Conservation (phyloP, 2,329 filamentous ascomycete species). For the Pezicula carpinea region DNA sequence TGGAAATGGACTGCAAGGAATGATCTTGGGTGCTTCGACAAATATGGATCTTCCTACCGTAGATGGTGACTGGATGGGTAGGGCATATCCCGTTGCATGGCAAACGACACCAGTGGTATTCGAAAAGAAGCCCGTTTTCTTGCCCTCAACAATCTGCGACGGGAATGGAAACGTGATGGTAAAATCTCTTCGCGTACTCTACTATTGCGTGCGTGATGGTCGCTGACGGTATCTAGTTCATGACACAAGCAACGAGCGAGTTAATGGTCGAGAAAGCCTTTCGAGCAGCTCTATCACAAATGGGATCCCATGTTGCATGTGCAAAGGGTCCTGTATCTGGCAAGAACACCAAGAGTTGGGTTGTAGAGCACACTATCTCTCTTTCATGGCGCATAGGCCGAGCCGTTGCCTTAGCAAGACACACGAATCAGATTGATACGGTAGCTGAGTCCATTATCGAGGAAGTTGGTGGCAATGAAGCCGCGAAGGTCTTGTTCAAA, state of each 20-base stretch:
- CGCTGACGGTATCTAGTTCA: constrained; percentile 18
- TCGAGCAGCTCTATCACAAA: constrained; percentile 46
- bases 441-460: constrained; percentile 55
- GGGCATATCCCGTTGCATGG: constrained; percentile 51
- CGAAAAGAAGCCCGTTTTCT: constrained; percentile 40
- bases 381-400: constrained; percentile 49
- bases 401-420: constrained; percentile 46
- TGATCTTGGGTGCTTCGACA: constrained; percentile 49
- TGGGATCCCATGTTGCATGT: constrained; percentile 48
- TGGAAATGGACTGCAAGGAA: constrained; percentile 54
- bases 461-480: constrained; percentile 47
- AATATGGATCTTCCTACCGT: constrained; percentile 47
- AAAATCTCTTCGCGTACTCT: not conserved
- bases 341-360: constrained; percentile 45
- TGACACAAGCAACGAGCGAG: constrained; percentile 44
- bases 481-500: constrained; percentile 53
- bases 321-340: constrained; percentile 46
- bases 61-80: constrained; percentile 54
- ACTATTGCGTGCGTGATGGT: not conserved
- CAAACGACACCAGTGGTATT: constrained; percentile 50
- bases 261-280: constrained; percentile 44
- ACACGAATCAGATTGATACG: constrained; percentile 43
- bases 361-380: constrained; percentile 41
- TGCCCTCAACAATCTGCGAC: constrained; percentile 43
- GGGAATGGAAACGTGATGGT: constrained; percentile 47